Percentiles rank a stretch among this genome's conserved stretches.
These are phyloP conservation scores for Pseudogymnoascus sp. DNA, from an alignment of 2,329 filamentous ascomycete species.

Conservation along the genomic window DNA sequence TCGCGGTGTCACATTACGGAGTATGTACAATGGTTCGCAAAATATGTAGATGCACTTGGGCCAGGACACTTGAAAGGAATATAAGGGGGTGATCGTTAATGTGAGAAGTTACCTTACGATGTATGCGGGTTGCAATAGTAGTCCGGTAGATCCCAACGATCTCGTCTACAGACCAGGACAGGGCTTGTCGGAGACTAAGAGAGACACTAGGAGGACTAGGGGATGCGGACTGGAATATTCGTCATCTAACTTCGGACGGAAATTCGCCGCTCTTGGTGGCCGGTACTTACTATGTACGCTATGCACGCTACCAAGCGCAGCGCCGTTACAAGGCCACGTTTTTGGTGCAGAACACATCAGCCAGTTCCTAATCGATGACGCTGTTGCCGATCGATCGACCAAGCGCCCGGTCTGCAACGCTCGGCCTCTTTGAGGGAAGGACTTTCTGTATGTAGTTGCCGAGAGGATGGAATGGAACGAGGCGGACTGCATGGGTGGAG, in stretches of 20 bases:
- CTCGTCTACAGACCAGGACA: not conserved
- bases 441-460: not conserved
- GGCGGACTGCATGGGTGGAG: not conserved
- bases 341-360: no score
- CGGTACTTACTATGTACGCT: not conserved
- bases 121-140: not conserved
- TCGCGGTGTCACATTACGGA: no score
- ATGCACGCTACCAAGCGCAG: no score
- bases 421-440: not conserved
- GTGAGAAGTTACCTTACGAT: no score
- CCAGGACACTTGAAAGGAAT: no score
- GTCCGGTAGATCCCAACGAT: not conserved
- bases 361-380: not conserved
- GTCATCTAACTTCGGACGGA: constrained; percentile 7
- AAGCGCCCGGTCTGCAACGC: not conserved
- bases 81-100: no score
- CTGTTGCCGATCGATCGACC: not conserved
- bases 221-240: constrained; percentile 1
- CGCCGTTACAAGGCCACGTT: no score
- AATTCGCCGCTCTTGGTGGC: not conserved
- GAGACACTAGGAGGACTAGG: not conserved
- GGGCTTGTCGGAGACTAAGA: constrained; percentile 5
- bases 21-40: not conserved
- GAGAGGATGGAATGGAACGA: not conserved
- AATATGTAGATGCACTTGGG: not conserved